Evolutionary conservation across 2,329 filamentous ascomycete genomes (phyloP), one percentile per base, ranked within the genome.

Genomic region (Pseudopithomyces maydicus): DNA sequence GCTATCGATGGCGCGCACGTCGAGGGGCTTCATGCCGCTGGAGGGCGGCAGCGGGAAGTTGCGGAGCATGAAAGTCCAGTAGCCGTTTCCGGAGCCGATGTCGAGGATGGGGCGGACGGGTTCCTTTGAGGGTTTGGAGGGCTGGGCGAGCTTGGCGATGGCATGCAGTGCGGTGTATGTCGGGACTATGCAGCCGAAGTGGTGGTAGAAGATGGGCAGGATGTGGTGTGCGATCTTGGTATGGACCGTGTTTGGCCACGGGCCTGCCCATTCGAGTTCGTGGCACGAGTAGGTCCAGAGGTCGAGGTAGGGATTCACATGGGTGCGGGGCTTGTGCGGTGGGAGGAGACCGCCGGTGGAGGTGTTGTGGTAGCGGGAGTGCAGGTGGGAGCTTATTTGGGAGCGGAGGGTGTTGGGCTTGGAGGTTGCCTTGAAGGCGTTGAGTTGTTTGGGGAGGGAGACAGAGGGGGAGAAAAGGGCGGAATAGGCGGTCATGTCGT

Each of bases 151-250:
- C 46, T 82, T 78, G 35, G 81, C 81, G 32, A 92, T 80, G 20
- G 89, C 78, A 59, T 83, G 78, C 12, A 92, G 77, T 1, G 84
- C 80, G 65, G 91, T 88, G 72, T 89, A 88, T 10, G 84, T 85
- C 0, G 90, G 90, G 19, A 86, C 86, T 1, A 85, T 84, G 75
- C 89, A 92, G 49, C 89, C 89, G 72, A 92, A 92, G 74, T 92
- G 89, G 76, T 92, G 89, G 82, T 91, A 92, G 54, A 91, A 81
- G 17, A 92, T 79, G 2, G 89, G 89, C 8, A 92, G 81, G 6
- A 90, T 80, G 64, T 89, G 88, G 74, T 92, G 90, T 48, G 83
- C 84, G 57, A 80, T 82, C 51, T 79, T 81, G 3, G 84, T 81
- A 23, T 80, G 75, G 15, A 79, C 80, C 2, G 87, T 84, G 35